Percentiles rank a stretch among this genome's conserved stretches.
Conservation (phyloP, 2,329 filamentous ascomycete species). For the Xylariaceae sp. region DNA sequence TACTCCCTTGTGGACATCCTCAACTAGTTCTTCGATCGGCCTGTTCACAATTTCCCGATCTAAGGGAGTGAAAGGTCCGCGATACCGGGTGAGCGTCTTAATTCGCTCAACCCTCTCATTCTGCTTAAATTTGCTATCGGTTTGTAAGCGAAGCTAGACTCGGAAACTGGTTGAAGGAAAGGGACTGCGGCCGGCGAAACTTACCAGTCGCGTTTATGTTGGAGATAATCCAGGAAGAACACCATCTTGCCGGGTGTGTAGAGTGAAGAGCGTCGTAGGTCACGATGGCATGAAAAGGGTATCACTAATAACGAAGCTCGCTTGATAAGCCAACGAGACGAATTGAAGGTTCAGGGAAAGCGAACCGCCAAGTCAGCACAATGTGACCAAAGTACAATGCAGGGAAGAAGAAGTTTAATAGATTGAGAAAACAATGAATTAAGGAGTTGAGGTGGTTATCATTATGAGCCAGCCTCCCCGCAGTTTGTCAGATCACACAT, state of each 20-base stretch:
- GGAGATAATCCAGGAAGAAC: slow-evolving; percentile 64
- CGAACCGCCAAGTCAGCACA: too few relatives aligned
- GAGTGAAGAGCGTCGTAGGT: background rate
- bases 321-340: too few relatives aligned
- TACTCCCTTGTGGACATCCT: slow-evolving; percentile 74
- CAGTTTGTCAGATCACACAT: slow-evolving; percentile 11
- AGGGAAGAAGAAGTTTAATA: background rate
- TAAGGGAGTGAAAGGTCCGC: slow-evolving; percentile 64
- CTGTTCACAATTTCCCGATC: slow-evolving; percentile 74
- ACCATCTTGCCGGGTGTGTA: slow-evolving; percentile 42
- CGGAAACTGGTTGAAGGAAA: background rate
- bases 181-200: slow-evolving; percentile 31
- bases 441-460: too few relatives aligned
- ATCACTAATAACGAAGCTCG: too few relatives aligned
- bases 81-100: slow-evolving; percentile 70
- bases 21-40: slow-evolving; percentile 79
- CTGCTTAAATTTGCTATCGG: slow-evolving; percentile 76
- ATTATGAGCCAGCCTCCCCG: too few relatives aligned
- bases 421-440: background rate
- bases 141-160: slow-evolving; percentile 38
- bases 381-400: background rate
- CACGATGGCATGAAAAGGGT: background rate
- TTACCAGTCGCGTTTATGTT: slow-evolving; percentile 76
- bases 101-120: slow-evolving; percentile 75
- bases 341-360: background rate